Conservation (phyloP, 139 green algal genomes). For the Chlorella ohadii region DNA sequence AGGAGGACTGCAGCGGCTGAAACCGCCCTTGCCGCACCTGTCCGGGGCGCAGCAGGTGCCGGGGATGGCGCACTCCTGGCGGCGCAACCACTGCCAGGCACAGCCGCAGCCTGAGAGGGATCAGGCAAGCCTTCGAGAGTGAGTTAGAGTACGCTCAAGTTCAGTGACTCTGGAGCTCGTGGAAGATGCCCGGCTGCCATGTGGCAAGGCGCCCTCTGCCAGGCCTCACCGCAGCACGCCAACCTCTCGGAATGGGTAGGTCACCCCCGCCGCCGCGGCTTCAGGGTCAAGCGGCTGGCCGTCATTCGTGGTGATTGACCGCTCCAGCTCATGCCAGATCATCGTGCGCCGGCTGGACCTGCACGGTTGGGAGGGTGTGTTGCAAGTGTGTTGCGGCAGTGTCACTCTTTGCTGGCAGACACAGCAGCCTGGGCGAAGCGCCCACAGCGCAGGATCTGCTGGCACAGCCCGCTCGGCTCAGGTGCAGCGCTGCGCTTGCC, state of each 20-base stretch:
- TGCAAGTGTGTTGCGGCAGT: too few relatives aligned
- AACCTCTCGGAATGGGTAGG: background rate
- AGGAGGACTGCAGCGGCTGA: too few relatives aligned
- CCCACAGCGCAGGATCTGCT: too few relatives aligned
- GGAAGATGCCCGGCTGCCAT: too few relatives aligned
- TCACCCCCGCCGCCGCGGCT: background rate
- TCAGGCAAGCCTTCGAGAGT: too few relatives aligned
- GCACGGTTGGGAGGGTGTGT: background rate
- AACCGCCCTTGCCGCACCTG: background rate
- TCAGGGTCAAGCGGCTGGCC: background rate
- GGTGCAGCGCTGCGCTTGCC: background rate
- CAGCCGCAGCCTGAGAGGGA: background rate
- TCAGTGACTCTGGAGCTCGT: too few relatives aligned
- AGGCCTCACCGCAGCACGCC: background rate
- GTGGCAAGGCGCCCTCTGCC: too few relatives aligned
- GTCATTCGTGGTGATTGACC: background rate
- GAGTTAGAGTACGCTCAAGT: too few relatives aligned
- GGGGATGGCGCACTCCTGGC: background rate
- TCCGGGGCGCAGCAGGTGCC: background rate
- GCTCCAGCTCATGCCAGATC: background rate
- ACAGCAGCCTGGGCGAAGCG: too few relatives aligned
- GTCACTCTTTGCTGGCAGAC: too few relatives aligned
- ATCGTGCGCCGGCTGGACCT: conserved; percentile 4
- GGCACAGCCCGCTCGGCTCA: too few relatives aligned
- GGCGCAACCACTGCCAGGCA: background rate